Conservation (phyloP, 1,139 yeast species). For the Candida sp. region DNA sequence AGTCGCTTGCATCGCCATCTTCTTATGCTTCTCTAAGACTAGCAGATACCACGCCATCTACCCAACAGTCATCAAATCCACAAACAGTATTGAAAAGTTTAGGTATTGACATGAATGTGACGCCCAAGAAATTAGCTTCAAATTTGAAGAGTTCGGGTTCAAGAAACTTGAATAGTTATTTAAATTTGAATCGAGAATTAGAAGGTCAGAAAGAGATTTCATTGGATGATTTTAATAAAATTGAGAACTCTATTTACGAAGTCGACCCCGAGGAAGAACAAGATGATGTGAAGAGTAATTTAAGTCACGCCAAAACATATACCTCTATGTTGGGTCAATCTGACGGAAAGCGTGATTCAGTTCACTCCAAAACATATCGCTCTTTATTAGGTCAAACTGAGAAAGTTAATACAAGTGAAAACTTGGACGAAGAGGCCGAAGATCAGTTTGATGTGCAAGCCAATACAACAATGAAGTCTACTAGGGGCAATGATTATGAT, state of each 20-base stretch:
- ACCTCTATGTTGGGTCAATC: slow-evolving; percentile 1
- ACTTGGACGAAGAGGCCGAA: slow-evolving; percentile 4
- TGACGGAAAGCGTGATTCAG: neutral
- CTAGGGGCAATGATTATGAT: slow-evolving; percentile 6
- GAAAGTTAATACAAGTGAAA: slow-evolving; percentile 4
- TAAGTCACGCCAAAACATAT: neutral
- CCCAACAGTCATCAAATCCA: slow-evolving; percentile 16
- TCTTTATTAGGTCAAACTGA: slow-evolving; percentile 2
- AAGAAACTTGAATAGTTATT: slow-evolving; percentile 35
- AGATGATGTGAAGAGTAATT: slow-evolving; percentile 3
- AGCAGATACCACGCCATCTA: slow-evolving; percentile 6
- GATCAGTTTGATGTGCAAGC: slow-evolving; percentile 1
- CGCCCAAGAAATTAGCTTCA: slow-evolving; percentile 21
- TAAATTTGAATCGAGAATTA: slow-evolving; percentile 2
- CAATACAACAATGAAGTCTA: slow-evolving; percentile 3
- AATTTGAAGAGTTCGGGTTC: slow-evolving; percentile 44
- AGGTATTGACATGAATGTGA: slow-evolving; percentile 37
- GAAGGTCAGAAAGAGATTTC: neutral
- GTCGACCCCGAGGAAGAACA: slow-evolving; percentile 9
- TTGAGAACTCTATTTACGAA: slow-evolving; percentile 13
- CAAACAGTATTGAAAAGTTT: slow-evolving; percentile 39
- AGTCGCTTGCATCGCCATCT: slow-evolving; percentile 31
- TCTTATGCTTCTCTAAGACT: slow-evolving; percentile 18
- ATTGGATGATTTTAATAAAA: slow-evolving; percentile 6
- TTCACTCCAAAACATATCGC: neutral